These are phyloP conservation scores for Boletus rubescentipes DNA, from an alignment of 768 basidiomycete species.

Conservation along the genomic window DNA sequence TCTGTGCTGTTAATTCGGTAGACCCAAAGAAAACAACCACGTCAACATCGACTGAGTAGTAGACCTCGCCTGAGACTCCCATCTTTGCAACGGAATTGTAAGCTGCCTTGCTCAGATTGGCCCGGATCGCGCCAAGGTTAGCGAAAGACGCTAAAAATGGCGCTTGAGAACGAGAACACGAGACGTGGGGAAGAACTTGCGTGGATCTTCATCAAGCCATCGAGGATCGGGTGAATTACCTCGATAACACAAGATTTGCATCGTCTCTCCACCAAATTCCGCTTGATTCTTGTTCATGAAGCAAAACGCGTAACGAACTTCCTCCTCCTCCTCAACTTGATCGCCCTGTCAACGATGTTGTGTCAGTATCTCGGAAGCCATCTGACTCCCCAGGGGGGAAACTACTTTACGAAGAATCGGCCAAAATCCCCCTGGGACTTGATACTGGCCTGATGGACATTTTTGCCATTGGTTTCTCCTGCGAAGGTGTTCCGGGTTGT, in stretches of 20 bases:
- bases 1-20: conserved; percentile 1
- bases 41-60: neutral
- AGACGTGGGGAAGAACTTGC: neutral
- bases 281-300: no score
- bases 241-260: neutral
- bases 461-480: neutral
- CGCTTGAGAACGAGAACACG: neutral
- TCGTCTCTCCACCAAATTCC: neutral
- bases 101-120: neutral
- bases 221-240: neutral
- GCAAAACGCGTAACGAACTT: neutral
- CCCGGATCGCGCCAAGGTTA: neutral
- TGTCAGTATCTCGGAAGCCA: neutral
- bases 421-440: neutral
- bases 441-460: neutral
- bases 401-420: conserved; percentile 3
- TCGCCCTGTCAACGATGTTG: neutral
- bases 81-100: neutral
- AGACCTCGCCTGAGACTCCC: neutral
- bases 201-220: conserved; percentile 11
- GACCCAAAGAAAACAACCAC: conserved; percentile 3
- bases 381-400: neutral
- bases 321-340: neutral
- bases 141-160: neutral
- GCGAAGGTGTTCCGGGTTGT: conserved; percentile 2